Evolutionary conservation across 2,329 filamentous ascomycete genomes (phyloP).

Genomic region (Esteya vermicola): DNA sequence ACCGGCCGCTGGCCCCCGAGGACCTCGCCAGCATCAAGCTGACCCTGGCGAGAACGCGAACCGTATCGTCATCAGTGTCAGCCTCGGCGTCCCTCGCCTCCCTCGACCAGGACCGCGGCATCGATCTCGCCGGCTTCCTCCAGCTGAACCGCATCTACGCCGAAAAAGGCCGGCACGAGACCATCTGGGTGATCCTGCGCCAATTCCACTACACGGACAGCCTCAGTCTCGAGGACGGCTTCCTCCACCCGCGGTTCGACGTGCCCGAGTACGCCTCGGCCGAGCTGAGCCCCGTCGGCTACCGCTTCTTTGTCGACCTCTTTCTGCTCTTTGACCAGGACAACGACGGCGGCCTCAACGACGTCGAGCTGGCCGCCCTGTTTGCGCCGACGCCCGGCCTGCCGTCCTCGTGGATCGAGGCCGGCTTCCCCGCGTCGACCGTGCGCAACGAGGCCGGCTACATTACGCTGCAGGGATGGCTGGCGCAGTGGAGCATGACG

Average conservation of each 20-base stretch:
- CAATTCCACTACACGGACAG: constrained; percentile 96
- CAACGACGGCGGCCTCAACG: constrained; percentile 87
- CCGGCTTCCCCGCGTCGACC: constrained; percentile 81
- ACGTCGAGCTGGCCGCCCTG: constrained; percentile 68
- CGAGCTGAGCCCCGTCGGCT: constrained; percentile 84
- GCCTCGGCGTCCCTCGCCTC: not conserved
- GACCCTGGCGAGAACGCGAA: constrained; percentile 47
- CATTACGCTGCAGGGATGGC: constrained; percentile 92
- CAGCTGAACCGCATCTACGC: constrained; percentile 91
- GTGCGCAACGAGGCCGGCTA: constrained; percentile 91
- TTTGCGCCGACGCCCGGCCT: constrained; percentile 90
- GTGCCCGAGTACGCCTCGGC: constrained; percentile 86
- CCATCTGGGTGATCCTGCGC: constrained; percentile 91
- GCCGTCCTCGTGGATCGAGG: constrained; percentile 75
- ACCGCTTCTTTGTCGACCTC: constrained; percentile 89
- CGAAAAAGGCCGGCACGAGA: constrained; percentile 94
- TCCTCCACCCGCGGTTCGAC: constrained; percentile 86
- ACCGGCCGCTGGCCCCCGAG: constrained; percentile 65
- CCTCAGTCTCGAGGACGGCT: constrained; percentile 77
- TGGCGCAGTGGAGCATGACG: constrained; percentile 99
- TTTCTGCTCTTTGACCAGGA: constrained; percentile 95
- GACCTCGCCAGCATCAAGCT: constrained; percentile 87
- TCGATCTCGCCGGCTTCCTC: constrained; percentile 73
- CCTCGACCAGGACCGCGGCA: constrained; percentile 56
- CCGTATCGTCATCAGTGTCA: not conserved